Base-by-base conservation (phyloP, 805 yeast species). In the Sugiyamaella mastotermitis region DNA sequence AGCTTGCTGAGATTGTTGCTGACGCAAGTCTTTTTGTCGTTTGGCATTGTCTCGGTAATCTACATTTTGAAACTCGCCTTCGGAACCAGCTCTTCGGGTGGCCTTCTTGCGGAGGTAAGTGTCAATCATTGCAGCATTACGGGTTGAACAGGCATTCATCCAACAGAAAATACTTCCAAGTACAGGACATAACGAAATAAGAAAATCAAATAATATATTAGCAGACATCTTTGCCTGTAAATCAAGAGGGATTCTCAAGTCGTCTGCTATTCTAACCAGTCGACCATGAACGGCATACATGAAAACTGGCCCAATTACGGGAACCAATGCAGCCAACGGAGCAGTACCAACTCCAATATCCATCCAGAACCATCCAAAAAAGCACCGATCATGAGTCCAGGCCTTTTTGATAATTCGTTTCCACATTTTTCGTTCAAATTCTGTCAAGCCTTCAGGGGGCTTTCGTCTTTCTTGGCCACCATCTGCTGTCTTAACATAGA, bases 361-460 rank as follows among this genome's bases (percentile, higher is more conserved):
- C 47, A 74, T 33, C 37, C 41, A 52, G 32, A 79, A 79, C 46
- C 88, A 79, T 0, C 95, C 95, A 57, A 83, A 67, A 51, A 85
- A 74, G 56, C 94, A 84, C 48, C 73, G 72, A 56, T 90, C 97
- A 55, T 90, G 87, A 11, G 71, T 53, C 96, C 96, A 88, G 0
- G 97, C 97, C 43, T 75, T 71, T 35, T 64, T 68, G 53, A 80
- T 88, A n/a, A 87, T 64, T 18, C 57, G 62, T 54, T 79, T 82
- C 94, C 92, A 90, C 5, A 69, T 63, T 49, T 73, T 72, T 33
- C 70, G 73, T 47, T 86, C 92, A 26, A 68, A 64, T 36, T 73
- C 71, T 2, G 78, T 64, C 15, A 77, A 70, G 15, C 70, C 69
- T 2, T 67, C 70, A 1, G 88, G 83, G 10, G 84, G 68, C 44